Conservation (phyloP, 805 yeast species). For the Hanseniaspora guilliermondii region DNA sequence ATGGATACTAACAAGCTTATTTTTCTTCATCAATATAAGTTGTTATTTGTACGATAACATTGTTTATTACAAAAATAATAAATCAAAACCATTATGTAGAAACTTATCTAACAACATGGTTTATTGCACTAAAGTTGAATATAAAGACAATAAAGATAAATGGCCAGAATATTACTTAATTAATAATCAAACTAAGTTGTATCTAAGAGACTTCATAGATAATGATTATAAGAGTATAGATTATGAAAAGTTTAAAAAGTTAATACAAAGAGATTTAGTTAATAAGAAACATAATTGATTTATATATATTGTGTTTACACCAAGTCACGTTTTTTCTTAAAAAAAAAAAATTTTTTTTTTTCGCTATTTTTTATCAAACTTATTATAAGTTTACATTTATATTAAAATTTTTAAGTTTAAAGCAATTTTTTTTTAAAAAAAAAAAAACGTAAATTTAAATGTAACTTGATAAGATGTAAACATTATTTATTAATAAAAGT, state of each 20-base stretch:
- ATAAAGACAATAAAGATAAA: background rate
- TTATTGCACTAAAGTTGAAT: background rate
- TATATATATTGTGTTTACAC: background rate
- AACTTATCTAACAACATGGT: background rate
- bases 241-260: background rate
- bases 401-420: background rate
- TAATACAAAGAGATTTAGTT: background rate
- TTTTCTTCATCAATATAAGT: background rate
- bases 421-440: background rate
- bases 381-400: background rate
- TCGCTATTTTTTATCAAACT: no score
- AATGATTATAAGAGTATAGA: background rate
- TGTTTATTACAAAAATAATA: background rate
- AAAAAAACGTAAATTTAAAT: no score
- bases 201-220: background rate
- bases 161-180: constrained; percentile 1
- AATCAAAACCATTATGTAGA: background rate
- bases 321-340: background rate
- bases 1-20: background rate
- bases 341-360: background rate
- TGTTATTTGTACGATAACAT: background rate
- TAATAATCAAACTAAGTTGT: background rate
- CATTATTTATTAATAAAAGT: no score
- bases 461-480: no score
- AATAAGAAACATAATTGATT: background rate